Percentiles rank a stretch among this genome's conserved stretches.
Evolutionary conservation across 768 basidiomycete genomes (phyloP).

Genomic region (Mycena pura): DNA sequence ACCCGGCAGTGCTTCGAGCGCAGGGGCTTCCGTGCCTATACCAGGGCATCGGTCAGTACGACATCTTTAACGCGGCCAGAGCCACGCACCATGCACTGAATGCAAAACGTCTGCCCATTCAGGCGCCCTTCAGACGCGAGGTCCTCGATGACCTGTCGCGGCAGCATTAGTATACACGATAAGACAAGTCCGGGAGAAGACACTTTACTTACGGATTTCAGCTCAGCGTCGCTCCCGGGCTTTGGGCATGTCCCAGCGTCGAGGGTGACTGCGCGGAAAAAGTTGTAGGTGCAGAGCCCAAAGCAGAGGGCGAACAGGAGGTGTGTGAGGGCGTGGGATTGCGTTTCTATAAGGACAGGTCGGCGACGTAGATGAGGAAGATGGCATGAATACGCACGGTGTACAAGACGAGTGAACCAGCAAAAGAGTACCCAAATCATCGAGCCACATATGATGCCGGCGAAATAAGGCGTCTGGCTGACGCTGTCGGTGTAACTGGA

Average conservation of each 20-base stretch:
- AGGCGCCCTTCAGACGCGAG: slow-evolving; percentile 86
- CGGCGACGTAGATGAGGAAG: background rate
- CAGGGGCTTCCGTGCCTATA: slow-evolving; percentile 83
- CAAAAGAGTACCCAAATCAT: slow-evolving; percentile 87
- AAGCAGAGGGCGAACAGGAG: slow-evolving; percentile 75
- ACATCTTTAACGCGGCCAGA: background rate
- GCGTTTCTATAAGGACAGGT: slow-evolving; percentile 69
- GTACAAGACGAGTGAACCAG: slow-evolving; percentile 81
- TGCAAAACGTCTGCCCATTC: slow-evolving; percentile 97
- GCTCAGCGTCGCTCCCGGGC: slow-evolving; percentile 80
- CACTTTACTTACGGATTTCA: slow-evolving; percentile 73
- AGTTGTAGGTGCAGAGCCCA: slow-evolving; percentile 83
- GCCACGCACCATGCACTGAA: slow-evolving; percentile 84
- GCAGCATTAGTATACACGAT: background rate
- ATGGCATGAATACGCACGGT: slow-evolving; percentile 52
- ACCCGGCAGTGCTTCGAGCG: slow-evolving; percentile 95
- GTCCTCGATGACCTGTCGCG: slow-evolving; percentile 83
- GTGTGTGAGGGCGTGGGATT: slow-evolving; percentile 77
- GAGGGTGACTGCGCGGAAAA: slow-evolving; percentile 87
- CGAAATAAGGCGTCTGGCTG: slow-evolving; percentile 89
- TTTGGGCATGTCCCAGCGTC: slow-evolving; percentile 91
- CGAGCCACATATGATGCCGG: slow-evolving; percentile 86
- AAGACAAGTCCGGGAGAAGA: background rate
- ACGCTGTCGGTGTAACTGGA: slow-evolving; percentile 84
- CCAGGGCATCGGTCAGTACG: background rate